These are phyloP conservation scores for Cnidoscolus chayamansa DNA, from an alignment of 441 rosid genomes.

Conservation along the genomic window DNA sequence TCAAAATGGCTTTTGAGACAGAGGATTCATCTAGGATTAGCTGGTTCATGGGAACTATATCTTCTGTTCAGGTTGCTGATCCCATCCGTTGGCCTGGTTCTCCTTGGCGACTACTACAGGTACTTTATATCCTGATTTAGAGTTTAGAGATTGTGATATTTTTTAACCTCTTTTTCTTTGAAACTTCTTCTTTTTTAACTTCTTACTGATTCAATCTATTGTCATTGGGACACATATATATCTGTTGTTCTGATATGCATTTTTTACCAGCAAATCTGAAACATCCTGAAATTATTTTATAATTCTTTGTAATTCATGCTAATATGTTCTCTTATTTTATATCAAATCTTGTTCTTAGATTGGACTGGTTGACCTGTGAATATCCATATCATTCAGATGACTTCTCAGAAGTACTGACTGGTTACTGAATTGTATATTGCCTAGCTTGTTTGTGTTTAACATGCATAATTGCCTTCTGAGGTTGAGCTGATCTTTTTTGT, in stretches of 20 bases:
- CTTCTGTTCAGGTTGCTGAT: slow-evolving; percentile 78
- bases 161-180: not conserved
- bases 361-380: too few relatives aligned
- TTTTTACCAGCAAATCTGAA: too few relatives aligned
- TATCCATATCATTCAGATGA: too few relatives aligned
- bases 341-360: too few relatives aligned
- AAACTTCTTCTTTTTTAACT: not conserved
- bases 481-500: not conserved
- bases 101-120: slow-evolving; percentile 94
- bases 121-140: slow-evolving; percentile 17
- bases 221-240: too few relatives aligned
- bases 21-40: slow-evolving; percentile 93
- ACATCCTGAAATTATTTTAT: too few relatives aligned
- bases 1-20: slow-evolving; percentile 95
- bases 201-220: too few relatives aligned
- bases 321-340: too few relatives aligned
- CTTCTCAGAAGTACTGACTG: too few relatives aligned
- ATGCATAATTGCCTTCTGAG: not conserved
- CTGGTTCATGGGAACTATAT: slow-evolving; percentile 95
- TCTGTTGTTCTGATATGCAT: too few relatives aligned
- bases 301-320: too few relatives aligned
- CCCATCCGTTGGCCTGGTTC: slow-evolving; percentile 86
- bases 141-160: not conserved
- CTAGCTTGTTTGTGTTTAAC: not conserved
- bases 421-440: slow-evolving; percentile 50